Evolutionary conservation across 768 basidiomycete genomes (phyloP).

Genomic region (Sistotremastrum suecicum): DNA sequence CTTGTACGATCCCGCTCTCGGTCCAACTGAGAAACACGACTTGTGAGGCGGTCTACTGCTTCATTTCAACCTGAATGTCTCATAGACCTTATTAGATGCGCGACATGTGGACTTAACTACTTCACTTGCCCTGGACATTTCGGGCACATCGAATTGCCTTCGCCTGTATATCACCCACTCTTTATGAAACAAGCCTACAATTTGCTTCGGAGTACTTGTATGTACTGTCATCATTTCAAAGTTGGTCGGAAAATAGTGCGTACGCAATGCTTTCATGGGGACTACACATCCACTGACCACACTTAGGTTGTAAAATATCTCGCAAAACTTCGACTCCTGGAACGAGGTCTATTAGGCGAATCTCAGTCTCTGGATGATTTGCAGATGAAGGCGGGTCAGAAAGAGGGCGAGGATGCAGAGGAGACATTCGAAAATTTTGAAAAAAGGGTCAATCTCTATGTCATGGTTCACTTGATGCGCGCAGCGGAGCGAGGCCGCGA

Average conservation of each 20-base stretch:
- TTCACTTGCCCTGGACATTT: constrained; percentile 97
- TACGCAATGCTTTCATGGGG: neutral
- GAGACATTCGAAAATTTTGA: constrained; percentile 53
- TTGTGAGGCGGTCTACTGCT: constrained; percentile 44
- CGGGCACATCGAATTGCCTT: constrained; percentile 92
- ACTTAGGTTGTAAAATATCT: constrained; percentile 46
- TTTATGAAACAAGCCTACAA: constrained; percentile 89
- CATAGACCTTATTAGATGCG: constrained; percentile 44
- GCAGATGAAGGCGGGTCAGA: constrained; percentile 32
- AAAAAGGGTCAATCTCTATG: constrained; percentile 49
- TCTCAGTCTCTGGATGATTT: constrained; percentile 67
- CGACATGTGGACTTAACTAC: constrained; percentile 85
- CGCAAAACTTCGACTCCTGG: constrained; percentile 77
- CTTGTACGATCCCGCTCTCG: constrained; percentile 89
- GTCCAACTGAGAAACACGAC: constrained; percentile 78
- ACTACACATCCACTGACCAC: too few relatives aligned
- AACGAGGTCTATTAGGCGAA: constrained; percentile 76
- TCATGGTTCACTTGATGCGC: constrained; percentile 31
- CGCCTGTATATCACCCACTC: constrained; percentile 90
- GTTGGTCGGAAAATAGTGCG: constrained; percentile 56
- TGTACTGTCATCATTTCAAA: constrained; percentile 93
- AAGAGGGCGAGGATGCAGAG: constrained; percentile 23
- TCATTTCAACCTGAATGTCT: neutral
- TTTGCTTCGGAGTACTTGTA: constrained; percentile 73
- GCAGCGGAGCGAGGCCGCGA: constrained; percentile 52